phyloP scores from a whole-genome alignment of 2,329 filamentous ascomycete genomes.

The Dothistroma septosporum region DNA sequence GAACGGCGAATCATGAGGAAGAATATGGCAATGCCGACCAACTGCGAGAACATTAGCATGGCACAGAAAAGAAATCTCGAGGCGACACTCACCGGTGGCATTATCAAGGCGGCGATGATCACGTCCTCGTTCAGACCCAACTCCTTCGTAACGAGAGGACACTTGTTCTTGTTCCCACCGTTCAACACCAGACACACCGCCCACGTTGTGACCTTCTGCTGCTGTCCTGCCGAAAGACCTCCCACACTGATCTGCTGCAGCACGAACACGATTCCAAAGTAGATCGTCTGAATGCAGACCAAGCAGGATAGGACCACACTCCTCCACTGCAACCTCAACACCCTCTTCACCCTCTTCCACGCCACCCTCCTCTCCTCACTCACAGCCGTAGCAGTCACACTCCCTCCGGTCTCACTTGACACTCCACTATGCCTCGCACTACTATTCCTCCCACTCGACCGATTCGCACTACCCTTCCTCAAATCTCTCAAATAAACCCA shows the following conservation, averaged over 20 bases:
- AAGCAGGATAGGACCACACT: conserved; percentile 75
- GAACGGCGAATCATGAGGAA: conserved; percentile 69
- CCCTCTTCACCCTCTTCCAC: conserved; percentile 67
- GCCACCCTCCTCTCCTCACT: conserved; percentile 19
- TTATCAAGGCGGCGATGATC: conserved; percentile 66
- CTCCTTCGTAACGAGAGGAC: conserved; percentile 52
- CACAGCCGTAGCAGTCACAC: conserved; percentile 3
- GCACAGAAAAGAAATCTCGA: not conserved
- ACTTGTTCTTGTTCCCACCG: conserved; percentile 59
- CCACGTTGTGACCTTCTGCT: conserved; percentile 57
- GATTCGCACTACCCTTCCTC: not conserved
- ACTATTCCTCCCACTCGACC: not conserved
- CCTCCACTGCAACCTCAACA: conserved; percentile 77
- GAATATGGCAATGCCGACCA: conserved; percentile 75
- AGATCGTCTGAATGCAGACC: conserved; percentile 74
- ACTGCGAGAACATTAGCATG: conserved; percentile 41
- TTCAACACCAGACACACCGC: conserved; percentile 57
- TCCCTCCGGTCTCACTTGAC: conserved; percentile 4
- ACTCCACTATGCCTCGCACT: not conserved
- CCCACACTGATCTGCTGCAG: conserved; percentile 62
- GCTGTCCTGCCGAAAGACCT: conserved; percentile 44
- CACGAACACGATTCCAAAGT: conserved; percentile 77
- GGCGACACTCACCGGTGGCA: conserved; percentile 51
- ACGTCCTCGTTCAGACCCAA: conserved; percentile 59
- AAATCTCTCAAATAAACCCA: conserved; percentile 32